phyloP scores from a whole-genome alignment of 495 filamentous ascomycete genomes.

The Penicillium egyptiacum region DNA sequence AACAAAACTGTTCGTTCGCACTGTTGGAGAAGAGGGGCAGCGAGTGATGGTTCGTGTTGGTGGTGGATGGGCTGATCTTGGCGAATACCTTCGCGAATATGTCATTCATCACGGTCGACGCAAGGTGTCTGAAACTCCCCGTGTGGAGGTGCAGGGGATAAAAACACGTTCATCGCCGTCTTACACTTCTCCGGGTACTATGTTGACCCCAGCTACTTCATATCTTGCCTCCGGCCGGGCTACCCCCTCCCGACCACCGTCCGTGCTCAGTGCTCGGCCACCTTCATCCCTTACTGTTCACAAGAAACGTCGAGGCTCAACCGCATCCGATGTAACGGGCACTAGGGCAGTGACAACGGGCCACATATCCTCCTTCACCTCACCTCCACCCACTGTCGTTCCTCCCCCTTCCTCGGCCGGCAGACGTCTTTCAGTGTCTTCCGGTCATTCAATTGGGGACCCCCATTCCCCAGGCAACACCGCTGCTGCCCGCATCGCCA shows the following conservation, averaged over 20 bases:
- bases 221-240: conserved; percentile 29
- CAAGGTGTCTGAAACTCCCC: conserved; percentile 42
- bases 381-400: conserved; percentile 29
- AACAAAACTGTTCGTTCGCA: conserved; percentile 88
- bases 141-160: conserved; percentile 45
- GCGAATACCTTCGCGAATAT: conserved; percentile 92
- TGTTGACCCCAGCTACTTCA: conserved; percentile 21
- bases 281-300: conserved; percentile 43
- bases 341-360: conserved; percentile 33
- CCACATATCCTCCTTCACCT: conserved; percentile 32
- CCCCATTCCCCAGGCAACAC: conserved; percentile 26
- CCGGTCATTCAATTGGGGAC: conserved; percentile 36
- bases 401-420: conserved; percentile 23
- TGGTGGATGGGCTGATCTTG: conserved; percentile 93
- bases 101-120: conserved; percentile 77
- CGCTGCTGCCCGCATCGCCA: conserved; percentile 4
- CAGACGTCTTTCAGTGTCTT: conserved; percentile 43
- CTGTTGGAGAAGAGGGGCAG: conserved; percentile 86
- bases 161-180: conserved; percentile 37
- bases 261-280: conserved; percentile 40
- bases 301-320: conserved; percentile 42
- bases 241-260: conserved; percentile 37
- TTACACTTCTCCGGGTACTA: conserved; percentile 31
- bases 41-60: conserved; percentile 97
- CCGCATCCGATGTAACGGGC: conserved; percentile 36